These are phyloP conservation scores for Ascochyta pisi DNA, from an alignment of 2,329 filamentous ascomycete species.

Conservation along the genomic window DNA sequence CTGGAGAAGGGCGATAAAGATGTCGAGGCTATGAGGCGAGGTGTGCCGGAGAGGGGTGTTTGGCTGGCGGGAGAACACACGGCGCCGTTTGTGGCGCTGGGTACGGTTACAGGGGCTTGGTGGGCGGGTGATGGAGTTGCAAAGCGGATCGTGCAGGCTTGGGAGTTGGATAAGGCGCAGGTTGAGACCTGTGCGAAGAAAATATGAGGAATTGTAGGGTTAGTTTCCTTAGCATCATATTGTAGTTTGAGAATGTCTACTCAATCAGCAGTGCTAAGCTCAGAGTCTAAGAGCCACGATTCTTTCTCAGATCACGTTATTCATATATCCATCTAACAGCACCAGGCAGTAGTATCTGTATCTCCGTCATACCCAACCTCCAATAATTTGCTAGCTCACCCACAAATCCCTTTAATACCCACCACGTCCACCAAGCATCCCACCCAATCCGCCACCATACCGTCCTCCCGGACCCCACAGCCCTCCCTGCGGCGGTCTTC, in stretches of 20 bases:
- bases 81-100: constrained; percentile 81
- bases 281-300: too few species aligned
- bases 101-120: constrained; percentile 75
- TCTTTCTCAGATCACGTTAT: too few species aligned
- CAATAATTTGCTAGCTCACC: too few species aligned
- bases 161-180: constrained; percentile 41
- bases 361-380: too few species aligned
- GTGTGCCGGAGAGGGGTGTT: constrained; percentile 68
- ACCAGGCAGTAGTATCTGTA: too few species aligned
- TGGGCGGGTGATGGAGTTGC: constrained; percentile 87
- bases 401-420: too few species aligned
- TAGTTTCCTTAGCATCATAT: not conserved
- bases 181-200: not conserved
- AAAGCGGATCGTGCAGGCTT: constrained; percentile 65
- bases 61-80: constrained; percentile 95
- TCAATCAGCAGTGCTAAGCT: too few species aligned
- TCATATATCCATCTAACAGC: too few species aligned
- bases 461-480: too few species aligned
- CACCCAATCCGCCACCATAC: too few species aligned
- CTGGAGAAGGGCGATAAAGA: constrained; percentile 73
- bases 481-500: too few species aligned
- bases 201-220: not conserved
- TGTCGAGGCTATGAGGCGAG: constrained; percentile 65
- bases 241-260: not conserved
- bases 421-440: too few species aligned